Base-by-base conservation (phyloP, 1,284 basidiomycete genomes). In the Microbotryum violaceum region DNA sequence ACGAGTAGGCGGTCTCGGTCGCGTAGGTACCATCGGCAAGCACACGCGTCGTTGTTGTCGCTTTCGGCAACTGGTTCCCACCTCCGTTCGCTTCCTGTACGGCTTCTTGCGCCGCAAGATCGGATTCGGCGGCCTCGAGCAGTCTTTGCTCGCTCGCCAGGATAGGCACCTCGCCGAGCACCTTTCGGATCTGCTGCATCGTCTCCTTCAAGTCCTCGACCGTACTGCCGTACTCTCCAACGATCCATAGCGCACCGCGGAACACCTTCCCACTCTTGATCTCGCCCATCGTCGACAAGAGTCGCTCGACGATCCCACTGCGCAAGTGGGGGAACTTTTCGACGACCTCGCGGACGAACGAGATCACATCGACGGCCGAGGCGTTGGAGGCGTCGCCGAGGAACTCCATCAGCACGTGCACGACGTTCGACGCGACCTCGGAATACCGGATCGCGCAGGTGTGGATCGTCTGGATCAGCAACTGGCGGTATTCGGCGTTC, bases 211-310 rank as follows among this genome's bases (percentile, higher is more conserved):
- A 89, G 63, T 89, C 87, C 59, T 59, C 56, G 29, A 25, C 29
- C n/a, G 49, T 79, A 56, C 86, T 84, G 52, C 87, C 85, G 72
- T 98, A 99, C 78, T 99, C 96, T 69, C 94, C 96, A 16, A 97
- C 82, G 68, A 99, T 97, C 94, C 94, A 99, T 60, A 98, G 82
- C 14, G 97, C 85, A 6, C 96, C 94, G 16, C 94, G 85, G 81
- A 91, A 97, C 42, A 97, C 94, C 76, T 97, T 98, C 65, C 93
- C 94, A 20, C 89, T 93, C 77, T 94, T 93, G 79, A 99, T 92
- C 59, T 91, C 89, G 53, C 81, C 74, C 57, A 98, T 86, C 0
- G 91, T 91, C 53, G 84, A 79, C 54, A 89, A 84, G 52, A 98
- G 84, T 74, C 91, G 91, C 72, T 89, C 84, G 60, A 89, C 88